phyloP scores from a whole-genome alignment of 306 rosid species.

The Spatholobus suberectus region DNA sequence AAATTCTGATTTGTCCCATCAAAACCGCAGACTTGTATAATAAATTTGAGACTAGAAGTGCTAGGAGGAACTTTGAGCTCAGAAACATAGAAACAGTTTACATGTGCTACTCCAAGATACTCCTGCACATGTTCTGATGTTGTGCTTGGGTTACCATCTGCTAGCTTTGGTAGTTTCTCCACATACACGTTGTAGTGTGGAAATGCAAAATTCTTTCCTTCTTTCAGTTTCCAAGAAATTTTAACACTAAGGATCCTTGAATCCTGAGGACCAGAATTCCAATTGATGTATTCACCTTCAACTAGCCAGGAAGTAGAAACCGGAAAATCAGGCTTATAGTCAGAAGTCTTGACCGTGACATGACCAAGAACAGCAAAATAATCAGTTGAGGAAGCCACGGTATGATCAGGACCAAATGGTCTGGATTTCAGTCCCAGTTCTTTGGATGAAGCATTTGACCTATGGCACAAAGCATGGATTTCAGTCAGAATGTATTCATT shows the following conservation, averaged over 20 bases:
- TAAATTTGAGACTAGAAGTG: not conserved
- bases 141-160: not conserved
- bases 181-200: not conserved
- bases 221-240: not conserved
- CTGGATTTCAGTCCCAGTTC: constrained; percentile 35
- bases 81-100: constrained; percentile 22
- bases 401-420: constrained; percentile 16
- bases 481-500: not conserved
- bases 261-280: constrained; percentile 2
- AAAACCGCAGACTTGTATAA: not conserved
- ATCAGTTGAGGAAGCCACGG: not conserved
- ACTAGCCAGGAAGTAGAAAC: not conserved
- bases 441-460: constrained; percentile 42
- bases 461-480: constrained; percentile 57
- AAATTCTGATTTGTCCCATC: constrained; percentile 11
- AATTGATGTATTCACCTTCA: constrained; percentile 4
- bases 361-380: not conserved
- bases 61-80: constrained; percentile 10
- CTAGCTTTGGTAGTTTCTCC: not conserved
- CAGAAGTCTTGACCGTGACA: constrained; percentile 3
- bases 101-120: constrained; percentile 22
- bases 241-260: constrained; percentile 2
- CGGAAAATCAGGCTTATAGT: constrained; percentile 2
- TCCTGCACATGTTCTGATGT: not conserved
- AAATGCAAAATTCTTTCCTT: not conserved